Percentiles rank a stretch among this genome's conserved stretches.
Conservation (phyloP, 495 filamentous ascomycete species). For the Aspergillus affinis region DNA sequence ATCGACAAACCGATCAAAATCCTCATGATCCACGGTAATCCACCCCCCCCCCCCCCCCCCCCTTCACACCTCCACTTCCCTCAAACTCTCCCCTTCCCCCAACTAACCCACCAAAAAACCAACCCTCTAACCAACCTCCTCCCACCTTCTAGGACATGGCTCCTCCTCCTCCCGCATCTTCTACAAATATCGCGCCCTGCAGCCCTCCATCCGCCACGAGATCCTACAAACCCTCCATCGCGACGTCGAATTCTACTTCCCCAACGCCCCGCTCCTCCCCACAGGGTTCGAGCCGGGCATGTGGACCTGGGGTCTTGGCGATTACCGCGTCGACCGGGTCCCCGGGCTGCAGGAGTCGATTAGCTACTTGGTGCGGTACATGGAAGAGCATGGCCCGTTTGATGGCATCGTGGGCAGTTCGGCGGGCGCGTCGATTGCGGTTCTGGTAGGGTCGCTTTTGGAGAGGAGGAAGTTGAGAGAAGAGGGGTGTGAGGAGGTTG, state of each 20-base stretch:
- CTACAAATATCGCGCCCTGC: background rate
- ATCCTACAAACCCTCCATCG: background rate
- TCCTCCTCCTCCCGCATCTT: background rate
- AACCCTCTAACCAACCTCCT: background rate
- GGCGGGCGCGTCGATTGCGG: background rate
- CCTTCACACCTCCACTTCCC: background rate
- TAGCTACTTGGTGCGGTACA: background rate
- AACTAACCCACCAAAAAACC: no score
- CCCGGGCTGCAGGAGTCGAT: background rate
- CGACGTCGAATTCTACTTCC: constrained; percentile 1
- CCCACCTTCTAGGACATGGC: background rate
- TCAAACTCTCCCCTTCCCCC: no score
- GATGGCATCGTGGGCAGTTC: background rate
- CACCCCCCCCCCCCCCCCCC: no score
- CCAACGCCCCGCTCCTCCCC: background rate
- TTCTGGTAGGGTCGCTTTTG: background rate
- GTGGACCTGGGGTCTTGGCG: background rate
- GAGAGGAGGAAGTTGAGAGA: no score
- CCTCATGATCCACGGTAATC: background rate
- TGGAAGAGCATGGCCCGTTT: background rate
- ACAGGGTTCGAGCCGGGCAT: background rate
- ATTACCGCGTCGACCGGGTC: background rate
- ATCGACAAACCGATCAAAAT: background rate
- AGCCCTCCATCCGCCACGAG: background rate
- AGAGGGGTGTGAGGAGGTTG: no score